Base-by-base conservation (phyloP, 306 rosid genomes). In the Gleditsia sinensis region DNA sequence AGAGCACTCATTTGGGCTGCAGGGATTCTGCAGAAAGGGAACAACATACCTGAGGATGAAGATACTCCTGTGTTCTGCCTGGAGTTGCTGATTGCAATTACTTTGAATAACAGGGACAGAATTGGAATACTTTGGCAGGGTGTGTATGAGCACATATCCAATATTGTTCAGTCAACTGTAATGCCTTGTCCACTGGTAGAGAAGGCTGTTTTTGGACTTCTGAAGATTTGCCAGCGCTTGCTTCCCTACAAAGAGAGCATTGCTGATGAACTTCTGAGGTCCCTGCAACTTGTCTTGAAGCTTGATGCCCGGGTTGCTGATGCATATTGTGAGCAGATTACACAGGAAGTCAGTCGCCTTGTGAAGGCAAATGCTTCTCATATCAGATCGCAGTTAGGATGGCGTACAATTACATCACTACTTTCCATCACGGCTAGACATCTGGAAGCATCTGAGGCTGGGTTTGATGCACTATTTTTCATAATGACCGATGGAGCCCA, bases 301-400 rank as follows among this genome's bases (percentile, higher is more conserved):
- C 98, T 94, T 70, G 99, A 95, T 88, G 96, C 98, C 69, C 96
- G 97, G 65, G 98, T 95, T 58, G 96, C 95, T 1, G 99, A 95
- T 74, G 97, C 99, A 51, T 95, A 90, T 78, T 90, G 99, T 76
- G 99, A 95, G 69, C 99, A 95, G 78, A 95, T 95, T 70, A 90
- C 98, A 54, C 99, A 90, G 78, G 99, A 95, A 90, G 93, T 95
- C 73, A 86, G 89, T 67, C 98, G 97, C 72, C 96, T 95, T 78
- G 96, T 95, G 76, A 95, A 90, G 86, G 92, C 88, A 69, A 95
- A 95, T 87, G 96, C 99, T 68, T 84, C 98, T 78, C 98, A 95
- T 77, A 95, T 95, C 78, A 86, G 96, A 87, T 92, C 98, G 25
- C 97, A 85, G 60, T 68, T 84, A 53, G 99, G 99, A 54, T 95